A percentile compares a stretch with the other conserved stretches of the same genome.
Evolutionary conservation across 176 grass and related monocot species (phyloP).

Genomic region (Oryza nivara): DNA sequence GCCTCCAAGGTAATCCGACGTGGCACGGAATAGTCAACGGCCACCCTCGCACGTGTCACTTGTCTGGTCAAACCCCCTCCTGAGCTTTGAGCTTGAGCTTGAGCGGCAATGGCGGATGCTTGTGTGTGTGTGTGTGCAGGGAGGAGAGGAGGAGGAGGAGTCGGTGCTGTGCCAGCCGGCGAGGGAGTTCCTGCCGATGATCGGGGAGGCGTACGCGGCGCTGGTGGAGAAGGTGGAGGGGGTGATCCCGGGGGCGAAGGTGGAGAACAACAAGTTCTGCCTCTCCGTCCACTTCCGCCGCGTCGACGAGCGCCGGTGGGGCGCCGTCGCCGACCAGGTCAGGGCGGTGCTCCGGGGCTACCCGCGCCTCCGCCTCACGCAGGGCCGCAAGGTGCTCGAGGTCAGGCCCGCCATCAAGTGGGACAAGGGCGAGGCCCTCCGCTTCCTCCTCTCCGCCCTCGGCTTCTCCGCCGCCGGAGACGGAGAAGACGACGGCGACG

Average conservation of each 20-base stretch:
- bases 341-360: conserved; percentile 58
- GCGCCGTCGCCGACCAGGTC: conserved; percentile 49
- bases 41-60: no score
- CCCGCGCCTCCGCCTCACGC: conserved; percentile 55
- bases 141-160: no score
- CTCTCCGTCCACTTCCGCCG: conserved; percentile 74
- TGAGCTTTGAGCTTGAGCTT: no score
- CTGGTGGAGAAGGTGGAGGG: conserved; percentile 44
- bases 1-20: conserved; percentile 28
- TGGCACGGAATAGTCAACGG: background rate
- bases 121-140: no score
- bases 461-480: conserved; percentile 19
- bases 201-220: conserved; percentile 55
- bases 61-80: no score
- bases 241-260: conserved; percentile 58
- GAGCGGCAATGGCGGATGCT: no score
- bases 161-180: conserved; percentile 74
- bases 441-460: conserved; percentile 63
- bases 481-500: background rate
- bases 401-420: conserved; percentile 64
- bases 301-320: conserved; percentile 71
- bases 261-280: conserved; percentile 87
- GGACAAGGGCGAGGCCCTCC: conserved; percentile 86
- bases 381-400: conserved; percentile 79
- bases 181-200: conserved; percentile 69